Conservation (phyloP, 768 basidiomycete genomes). For the Termitomyces sp. region DNA sequence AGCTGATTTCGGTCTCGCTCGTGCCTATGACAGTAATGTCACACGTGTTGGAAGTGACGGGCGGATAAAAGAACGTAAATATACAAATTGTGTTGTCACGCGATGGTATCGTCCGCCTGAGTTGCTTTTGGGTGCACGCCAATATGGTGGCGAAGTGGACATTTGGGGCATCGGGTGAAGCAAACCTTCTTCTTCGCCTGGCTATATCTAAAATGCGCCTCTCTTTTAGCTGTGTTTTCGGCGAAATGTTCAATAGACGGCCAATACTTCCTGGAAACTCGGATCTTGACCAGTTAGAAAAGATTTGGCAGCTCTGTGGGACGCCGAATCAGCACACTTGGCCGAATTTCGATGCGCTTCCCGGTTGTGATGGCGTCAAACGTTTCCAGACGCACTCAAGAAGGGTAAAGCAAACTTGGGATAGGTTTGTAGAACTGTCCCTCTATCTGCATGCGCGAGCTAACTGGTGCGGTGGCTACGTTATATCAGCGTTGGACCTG, state of each 20-base stretch:
- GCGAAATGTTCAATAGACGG: constrained; percentile 86
- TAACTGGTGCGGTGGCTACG: constrained; percentile 1
- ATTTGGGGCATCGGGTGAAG: constrained; percentile 95
- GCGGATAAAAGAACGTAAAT: constrained; percentile 56
- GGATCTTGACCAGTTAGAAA: constrained; percentile 88
- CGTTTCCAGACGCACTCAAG: constrained; percentile 49
- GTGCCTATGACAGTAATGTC: constrained; percentile 60
- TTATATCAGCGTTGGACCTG: constrained; percentile 50
- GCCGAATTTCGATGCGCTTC: constrained; percentile 71
- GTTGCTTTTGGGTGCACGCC: constrained; percentile 79
- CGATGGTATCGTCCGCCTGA: constrained; percentile 95
- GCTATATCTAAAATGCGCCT: background rate
- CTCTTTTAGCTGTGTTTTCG: constrained; percentile 79
- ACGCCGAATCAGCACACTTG: constrained; percentile 78
- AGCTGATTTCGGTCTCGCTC: constrained; percentile 95
- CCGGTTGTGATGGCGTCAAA: constrained; percentile 77
- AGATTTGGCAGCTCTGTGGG: constrained; percentile 88
- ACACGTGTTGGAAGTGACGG: constrained; percentile 31
- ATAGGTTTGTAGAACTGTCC: constrained; percentile 40
- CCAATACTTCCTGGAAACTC: constrained; percentile 86
- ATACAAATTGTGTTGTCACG: constrained; percentile 95
- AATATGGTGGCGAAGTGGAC: constrained; percentile 93
- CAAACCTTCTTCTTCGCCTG: background rate
- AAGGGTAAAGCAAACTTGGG: constrained; percentile 51
- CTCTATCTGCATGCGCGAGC: background rate